Base-by-base conservation (phyloP, 176 grass and related monocot species). In the Raddia guianensis region DNA sequence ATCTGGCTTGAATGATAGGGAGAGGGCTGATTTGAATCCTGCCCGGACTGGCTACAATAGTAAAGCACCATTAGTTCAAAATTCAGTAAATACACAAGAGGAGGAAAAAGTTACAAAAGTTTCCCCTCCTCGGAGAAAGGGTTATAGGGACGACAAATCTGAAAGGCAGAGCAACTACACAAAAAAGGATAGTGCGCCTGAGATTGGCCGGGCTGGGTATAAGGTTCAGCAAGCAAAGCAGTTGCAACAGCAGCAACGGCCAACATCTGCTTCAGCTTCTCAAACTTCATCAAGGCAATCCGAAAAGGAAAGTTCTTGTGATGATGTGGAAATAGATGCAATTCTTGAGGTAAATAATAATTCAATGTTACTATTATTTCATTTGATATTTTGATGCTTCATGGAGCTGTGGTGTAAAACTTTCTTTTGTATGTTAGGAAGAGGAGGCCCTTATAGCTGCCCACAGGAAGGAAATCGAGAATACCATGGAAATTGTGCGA, bases 381-480 rank as follows among this genome's bases (percentile, higher is more conserved):
- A 75, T 78, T 77, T 44, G 33, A 59, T 79, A 5, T 8, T 45
- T 77, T 56, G 33, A 59, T 79, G 7, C 10, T 45, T 33, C 49
- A 63, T 72, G 12, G 19, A 63, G 50, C 5, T 59, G 61, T 87
- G 57, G 60, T 61, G 2, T 56, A 27, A 73, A 60, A 46, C 33
- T 70, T 73, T 60, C 18, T 89, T 76, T 73, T 73, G 71, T 78
- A 73, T 88, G 61, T 83, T 63, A 99, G 97, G 97, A 99, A 88
- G 97, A 96, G 85, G 97, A 99, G 74, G 93, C 91, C 73, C 84
- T 99, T 37, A 99, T 99, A 76, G 97, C 97, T 52, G 91, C 97
- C 74, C 97, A 99, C 79, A 91, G 93, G 86, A 99, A 95, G 83
- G 97, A 99, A 86, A 99, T 99, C 11, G 93, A 99, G 76, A 99